These are phyloP conservation scores for Anisodus acutangulus DNA, from an alignment of 257 asterid species.

Conservation along the genomic window DNA sequence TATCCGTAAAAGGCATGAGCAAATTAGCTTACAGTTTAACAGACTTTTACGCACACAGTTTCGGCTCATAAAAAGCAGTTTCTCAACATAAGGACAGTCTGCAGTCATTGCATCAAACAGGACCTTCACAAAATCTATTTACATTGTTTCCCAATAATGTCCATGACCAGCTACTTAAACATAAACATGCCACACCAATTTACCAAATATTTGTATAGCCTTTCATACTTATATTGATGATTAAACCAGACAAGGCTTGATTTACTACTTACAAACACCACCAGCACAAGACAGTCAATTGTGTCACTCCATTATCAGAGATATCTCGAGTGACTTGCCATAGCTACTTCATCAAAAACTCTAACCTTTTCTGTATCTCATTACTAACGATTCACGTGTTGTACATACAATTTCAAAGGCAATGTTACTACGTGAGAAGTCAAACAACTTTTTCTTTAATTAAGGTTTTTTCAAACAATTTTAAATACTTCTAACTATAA, in stretches of 20 bases:
- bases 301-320: background rate
- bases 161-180: background rate
- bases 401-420: background rate
- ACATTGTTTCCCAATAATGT: background rate
- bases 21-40: background rate
- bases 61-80: background rate
- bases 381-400: background rate
- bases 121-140: background rate
- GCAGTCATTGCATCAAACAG: background rate
- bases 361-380: background rate
- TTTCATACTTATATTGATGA: background rate
- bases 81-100: constrained; percentile 22
- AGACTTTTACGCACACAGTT: background rate
- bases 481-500: background rate
- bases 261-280: background rate
- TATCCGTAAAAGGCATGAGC: constrained; percentile 23
- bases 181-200: background rate
- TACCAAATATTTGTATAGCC: background rate
- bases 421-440: too few relatives aligned
- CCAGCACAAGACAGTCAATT: background rate
- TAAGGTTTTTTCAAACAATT: background rate
- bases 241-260: constrained; percentile 12
- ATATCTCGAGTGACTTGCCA: background rate
- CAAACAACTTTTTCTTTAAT: background rate
- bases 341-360: constrained; percentile 16